A percentile compares a stretch with the other conserved stretches of the same genome.
Evolutionary conservation across 108 stramenopile genomes (phyloP).

Genomic region (Nitzschia sp.): DNA sequence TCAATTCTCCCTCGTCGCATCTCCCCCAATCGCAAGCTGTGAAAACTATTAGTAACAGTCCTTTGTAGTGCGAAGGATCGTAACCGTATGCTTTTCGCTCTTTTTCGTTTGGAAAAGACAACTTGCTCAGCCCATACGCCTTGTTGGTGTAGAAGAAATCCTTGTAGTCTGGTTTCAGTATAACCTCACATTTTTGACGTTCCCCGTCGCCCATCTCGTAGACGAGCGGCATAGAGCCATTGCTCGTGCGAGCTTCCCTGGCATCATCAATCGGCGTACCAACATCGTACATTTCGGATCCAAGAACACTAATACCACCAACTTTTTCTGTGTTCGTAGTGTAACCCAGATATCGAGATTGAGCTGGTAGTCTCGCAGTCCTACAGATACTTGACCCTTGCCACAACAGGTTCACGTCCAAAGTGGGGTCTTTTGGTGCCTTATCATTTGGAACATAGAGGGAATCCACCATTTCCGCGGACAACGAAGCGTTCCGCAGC

Average conservation of each 20-base stretch:
- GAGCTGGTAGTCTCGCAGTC: conserved; percentile 42
- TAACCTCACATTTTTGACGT: conserved; percentile 4
- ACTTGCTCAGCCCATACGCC: conserved; percentile 23
- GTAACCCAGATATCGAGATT: conserved; percentile 42
- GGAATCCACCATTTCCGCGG: background rate
- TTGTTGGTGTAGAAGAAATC: conserved; percentile 38
- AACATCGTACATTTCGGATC: conserved; percentile 30
- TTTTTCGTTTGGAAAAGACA: conserved; percentile 44
- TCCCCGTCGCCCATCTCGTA: conserved; percentile 1
- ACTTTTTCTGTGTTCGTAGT: conserved; percentile 27
- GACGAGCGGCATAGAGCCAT: conserved; percentile 1
- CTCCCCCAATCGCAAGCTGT: conserved; percentile 33
- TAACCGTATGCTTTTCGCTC: conserved; percentile 28
- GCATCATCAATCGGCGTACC: conserved; percentile 8
- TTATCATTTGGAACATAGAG: background rate
- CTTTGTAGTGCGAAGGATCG: conserved; percentile 18
- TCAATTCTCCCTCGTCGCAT: conserved; percentile 21
- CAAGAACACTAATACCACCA: conserved; percentile 10
- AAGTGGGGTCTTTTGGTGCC: background rate
- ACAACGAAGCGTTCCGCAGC: background rate
- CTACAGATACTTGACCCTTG: conserved; percentile 41
- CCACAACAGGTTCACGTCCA: conserved; percentile 18
- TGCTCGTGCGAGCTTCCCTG: background rate
- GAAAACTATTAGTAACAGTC: conserved; percentile 30
- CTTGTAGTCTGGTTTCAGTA: conserved; percentile 41